phyloP scores from a whole-genome alignment of 352 stramenopile genomes.

The Phytophthora melonis region DNA sequence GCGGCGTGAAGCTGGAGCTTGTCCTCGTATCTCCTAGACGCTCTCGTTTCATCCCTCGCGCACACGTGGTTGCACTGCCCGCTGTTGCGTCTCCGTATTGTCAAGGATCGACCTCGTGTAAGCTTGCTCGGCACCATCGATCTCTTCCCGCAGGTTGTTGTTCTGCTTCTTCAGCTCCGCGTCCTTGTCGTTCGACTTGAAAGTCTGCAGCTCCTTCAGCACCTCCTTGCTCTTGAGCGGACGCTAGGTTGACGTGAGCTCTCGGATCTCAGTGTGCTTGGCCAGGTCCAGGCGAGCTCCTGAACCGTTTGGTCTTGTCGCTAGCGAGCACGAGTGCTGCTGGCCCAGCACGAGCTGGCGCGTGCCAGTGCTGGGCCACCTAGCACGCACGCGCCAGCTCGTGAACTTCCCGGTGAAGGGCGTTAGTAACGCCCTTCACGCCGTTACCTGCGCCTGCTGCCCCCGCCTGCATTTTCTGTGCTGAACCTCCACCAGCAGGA shows the following conservation, averaged over 20 bases:
- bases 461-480: too few species aligned
- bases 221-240: constrained; percentile 76
- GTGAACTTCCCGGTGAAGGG: constrained; percentile 74
- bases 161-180: constrained; percentile 67
- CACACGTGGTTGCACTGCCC: constrained; percentile 46
- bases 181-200: constrained; percentile 69
- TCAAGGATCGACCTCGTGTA: constrained; percentile 51
- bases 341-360: constrained; percentile 54
- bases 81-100: constrained; percentile 55
- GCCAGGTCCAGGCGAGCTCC: constrained; percentile 62
- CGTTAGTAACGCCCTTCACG: too few species aligned
- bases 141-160: constrained; percentile 70
- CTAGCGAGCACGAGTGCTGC: constrained; percentile 72
- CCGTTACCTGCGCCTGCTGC: too few species aligned
- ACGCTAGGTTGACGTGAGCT: constrained; percentile 52
- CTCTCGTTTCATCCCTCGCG: constrained; percentile 53
- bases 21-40: constrained; percentile 84
- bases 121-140: constrained; percentile 52
- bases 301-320: constrained; percentile 76
- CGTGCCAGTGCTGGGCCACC: constrained; percentile 59
- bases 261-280: constrained; percentile 63
- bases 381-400: constrained; percentile 64
- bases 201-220: constrained; percentile 72
- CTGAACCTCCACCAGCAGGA: constrained; percentile 66
- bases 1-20: constrained; percentile 82